Evolutionary conservation across 257 asterid genomes (phyloP), one percentile per base, ranked within the genome.

Genomic region (Gentiana straminea): DNA sequence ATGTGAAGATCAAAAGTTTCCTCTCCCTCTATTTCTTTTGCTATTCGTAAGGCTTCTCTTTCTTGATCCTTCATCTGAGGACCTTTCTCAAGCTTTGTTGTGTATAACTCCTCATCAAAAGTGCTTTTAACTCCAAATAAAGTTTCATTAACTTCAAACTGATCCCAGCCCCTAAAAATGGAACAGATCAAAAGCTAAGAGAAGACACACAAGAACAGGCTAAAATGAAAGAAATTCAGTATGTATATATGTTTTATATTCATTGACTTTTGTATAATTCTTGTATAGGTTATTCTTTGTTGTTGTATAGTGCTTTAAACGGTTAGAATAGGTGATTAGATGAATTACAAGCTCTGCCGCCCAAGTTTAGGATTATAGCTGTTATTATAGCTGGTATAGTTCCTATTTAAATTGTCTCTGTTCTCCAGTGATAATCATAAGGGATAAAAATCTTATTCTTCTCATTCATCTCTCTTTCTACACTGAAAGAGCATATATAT

Each of bases 91-190:
- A 92, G 95, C 75, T 84, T 88, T 64, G 99, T 92, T 13, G 97
- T 92, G 76, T 92, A 92, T 55, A 88, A 76, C n/a, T 92, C 99
- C 82, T 92, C 97, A 8, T 83, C 68, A 68, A 92, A 92, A 55
- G 99, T 88, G 75, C 97, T 92, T 67, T 77, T 92, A 43, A 92
- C 94, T 60, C 99, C 99, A 75, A 92, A 92, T 54, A 92, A 76
- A 11, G 86, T 65, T 71, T 80, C 85, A 68, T 92, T 92, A 68
- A 75, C 94, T 70, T 81, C 81, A 72, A 92, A 92, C 68, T 92
- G 99, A 76, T 92, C 86, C 99, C 99, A 92, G 59, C 97, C 86
- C 80, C 99, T 92, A 75, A 44, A 63, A 8, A 7, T 33, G 43
- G 34, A 54, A 55, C 54, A 56, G 35, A 15, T 10, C 8, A 39